Percentiles rank a stretch among this genome's conserved stretches.
Evolutionary conservation across 495 filamentous ascomycete genomes (phyloP).

Genomic region (Hypoxylon subgilvum): DNA sequence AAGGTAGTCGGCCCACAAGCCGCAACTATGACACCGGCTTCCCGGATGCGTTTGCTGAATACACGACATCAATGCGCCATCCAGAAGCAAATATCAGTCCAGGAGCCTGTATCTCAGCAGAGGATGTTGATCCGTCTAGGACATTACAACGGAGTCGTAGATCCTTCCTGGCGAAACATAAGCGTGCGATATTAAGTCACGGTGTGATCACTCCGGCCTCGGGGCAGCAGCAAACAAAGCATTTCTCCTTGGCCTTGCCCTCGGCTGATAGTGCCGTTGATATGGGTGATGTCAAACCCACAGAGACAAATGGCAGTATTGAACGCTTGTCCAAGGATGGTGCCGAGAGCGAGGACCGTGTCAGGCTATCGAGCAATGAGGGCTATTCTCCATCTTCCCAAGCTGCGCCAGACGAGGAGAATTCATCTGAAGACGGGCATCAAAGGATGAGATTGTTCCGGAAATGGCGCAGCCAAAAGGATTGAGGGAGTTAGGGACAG

Average conservation of each 20-base stretch:
- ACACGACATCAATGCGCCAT: constrained; percentile 41
- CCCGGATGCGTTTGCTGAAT: constrained; percentile 38
- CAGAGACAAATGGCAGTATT: constrained; percentile 25
- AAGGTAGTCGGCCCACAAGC: constrained; percentile 34
- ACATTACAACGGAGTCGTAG: constrained; percentile 36
- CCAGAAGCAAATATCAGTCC: constrained; percentile 39
- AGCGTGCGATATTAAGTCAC: constrained; percentile 33
- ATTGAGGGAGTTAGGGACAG: constrained; percentile 5
- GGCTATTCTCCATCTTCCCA: constrained; percentile 22
- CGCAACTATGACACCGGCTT: constrained; percentile 41
- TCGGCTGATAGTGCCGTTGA: constrained; percentile 24
- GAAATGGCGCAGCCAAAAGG: constrained; percentile 32
- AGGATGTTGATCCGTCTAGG: constrained; percentile 40
- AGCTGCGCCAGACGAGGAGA: constrained; percentile 9
- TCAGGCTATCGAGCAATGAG: constrained; percentile 19
- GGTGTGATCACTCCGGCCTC: constrained; percentile 18
- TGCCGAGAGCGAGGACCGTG: constrained; percentile 23
- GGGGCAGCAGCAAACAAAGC: constrained; percentile 2
- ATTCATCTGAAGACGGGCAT: constrained; percentile 21
- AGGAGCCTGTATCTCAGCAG: constrained; percentile 38
- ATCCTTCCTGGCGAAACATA: constrained; percentile 39
- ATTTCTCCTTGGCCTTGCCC: constrained; percentile 10
- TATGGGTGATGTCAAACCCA: constrained; percentile 17
- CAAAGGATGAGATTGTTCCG: constrained; percentile 31
- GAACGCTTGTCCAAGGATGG: constrained; percentile 30